Evolutionary conservation across 805 yeast species (phyloP).

Genomic region (Wickerhamiella hasegawae): DNA sequence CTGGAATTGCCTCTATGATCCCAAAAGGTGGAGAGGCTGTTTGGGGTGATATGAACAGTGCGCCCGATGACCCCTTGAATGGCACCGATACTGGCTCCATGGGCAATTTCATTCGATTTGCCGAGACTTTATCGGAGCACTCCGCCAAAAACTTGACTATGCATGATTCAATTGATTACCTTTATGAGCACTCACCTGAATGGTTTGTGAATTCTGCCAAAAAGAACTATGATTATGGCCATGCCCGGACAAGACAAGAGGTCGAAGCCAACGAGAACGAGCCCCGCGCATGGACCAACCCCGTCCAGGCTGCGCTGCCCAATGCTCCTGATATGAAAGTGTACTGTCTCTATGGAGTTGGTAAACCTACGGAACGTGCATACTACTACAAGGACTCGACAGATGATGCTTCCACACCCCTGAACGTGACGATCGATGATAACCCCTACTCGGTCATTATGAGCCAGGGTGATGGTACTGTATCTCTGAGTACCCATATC

Average conservation of each 20-base stretch:
- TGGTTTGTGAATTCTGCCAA: constrained; percentile 57
- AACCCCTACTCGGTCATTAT: constrained; percentile 52
- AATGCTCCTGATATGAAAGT: constrained; percentile 84
- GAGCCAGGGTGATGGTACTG: constrained; percentile 95
- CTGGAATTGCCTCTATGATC: constrained; percentile 90
- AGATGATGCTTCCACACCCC: constrained; percentile 32
- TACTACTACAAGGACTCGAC: constrained; percentile 66
- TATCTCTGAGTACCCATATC: constrained; percentile 69
- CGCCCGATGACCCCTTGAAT: constrained; percentile 70
- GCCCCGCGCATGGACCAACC: constrained; percentile 83
- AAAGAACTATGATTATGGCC: constrained; percentile 66
- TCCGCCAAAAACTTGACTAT: constrained; percentile 45
- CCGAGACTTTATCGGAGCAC: constrained; percentile 28
- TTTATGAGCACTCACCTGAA: constrained; percentile 49
- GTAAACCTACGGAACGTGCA: constrained; percentile 89
- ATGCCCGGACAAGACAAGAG: constrained; percentile 45
- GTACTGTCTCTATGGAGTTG: constrained; percentile 89
- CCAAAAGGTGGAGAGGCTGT: constrained; percentile 87
- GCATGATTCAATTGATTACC: constrained; percentile 46
- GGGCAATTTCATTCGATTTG: constrained; percentile 63
- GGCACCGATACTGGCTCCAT: constrained; percentile 24
- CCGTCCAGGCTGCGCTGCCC: constrained; percentile 82
- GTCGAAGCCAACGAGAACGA: constrained; percentile 48
- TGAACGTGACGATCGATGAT: constrained; percentile 62
- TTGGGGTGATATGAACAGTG: constrained; percentile 61